Evolutionary conservation across 345 rosid genomes (phyloP).

Genomic region (Durio zibethinus): DNA sequence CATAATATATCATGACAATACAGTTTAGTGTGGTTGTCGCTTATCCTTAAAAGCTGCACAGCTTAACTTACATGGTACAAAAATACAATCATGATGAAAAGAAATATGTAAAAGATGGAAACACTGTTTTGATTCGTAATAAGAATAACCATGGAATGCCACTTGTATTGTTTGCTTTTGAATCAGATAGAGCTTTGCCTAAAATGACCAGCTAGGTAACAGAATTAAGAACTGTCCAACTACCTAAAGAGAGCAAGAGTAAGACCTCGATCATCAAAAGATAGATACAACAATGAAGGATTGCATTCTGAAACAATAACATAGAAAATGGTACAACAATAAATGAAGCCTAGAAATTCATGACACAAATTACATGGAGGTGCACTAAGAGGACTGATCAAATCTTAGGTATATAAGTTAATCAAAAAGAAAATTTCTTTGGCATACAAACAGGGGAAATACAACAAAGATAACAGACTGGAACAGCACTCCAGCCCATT

Average conservation of each 20-base stretch:
- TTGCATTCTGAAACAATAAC: neutral
- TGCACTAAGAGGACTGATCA: neutral
- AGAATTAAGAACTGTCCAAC: neutral
- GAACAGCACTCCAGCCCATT: neutral
- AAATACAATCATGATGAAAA: neutral
- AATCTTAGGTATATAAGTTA: neutral
- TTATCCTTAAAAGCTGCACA: neutral
- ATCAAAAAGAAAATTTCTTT: neutral
- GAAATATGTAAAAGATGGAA: neutral
- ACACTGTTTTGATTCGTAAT: neutral
- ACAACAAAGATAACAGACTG: neutral
- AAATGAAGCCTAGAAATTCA: neutral
- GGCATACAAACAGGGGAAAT: neutral
- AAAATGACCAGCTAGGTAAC: neutral
- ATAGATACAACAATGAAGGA: neutral
- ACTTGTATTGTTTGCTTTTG: neutral
- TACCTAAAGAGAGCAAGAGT: neutral
- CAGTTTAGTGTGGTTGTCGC: neutral
- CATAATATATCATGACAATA: neutral
- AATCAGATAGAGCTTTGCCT: slow-evolving; percentile 3
- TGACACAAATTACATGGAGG: neutral
- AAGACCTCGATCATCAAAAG: slow-evolving; percentile 3
- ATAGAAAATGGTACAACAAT: neutral
- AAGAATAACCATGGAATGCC: neutral
- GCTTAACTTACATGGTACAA: neutral